A percentile compares a stretch with the other conserved stretches of the same genome.
phyloP scores from a whole-genome alignment of 495 filamentous ascomycete species.

The Aspergillus cristatus region DNA sequence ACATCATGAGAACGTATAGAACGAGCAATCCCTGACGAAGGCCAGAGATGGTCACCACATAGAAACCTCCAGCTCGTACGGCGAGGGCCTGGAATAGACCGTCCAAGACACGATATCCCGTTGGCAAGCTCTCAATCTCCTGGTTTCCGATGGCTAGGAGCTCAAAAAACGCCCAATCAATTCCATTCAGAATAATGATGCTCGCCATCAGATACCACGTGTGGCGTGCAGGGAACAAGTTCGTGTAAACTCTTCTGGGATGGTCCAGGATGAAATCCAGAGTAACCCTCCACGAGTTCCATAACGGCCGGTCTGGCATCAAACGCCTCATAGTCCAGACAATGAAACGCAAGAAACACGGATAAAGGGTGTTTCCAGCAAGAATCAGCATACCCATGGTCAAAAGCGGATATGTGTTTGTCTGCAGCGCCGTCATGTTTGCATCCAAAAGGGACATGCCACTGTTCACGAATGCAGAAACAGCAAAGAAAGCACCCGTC shows the following conservation, averaged over 20 bases:
- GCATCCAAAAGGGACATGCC: constrained; percentile 79
- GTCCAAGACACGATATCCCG: constrained; percentile 55
- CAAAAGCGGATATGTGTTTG: constrained; percentile 55
- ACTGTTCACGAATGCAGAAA: constrained; percentile 77
- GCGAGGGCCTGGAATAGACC: constrained; percentile 79
- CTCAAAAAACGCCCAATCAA: constrained; percentile 78
- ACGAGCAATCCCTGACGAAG: constrained; percentile 67
- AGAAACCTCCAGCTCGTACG: constrained; percentile 77
- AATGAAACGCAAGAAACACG: constrained; percentile 69
- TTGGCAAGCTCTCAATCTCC: constrained; percentile 46
- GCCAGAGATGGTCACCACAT: constrained; percentile 62
- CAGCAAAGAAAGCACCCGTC: constrained; percentile 37
- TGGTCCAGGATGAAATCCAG: constrained; percentile 74
- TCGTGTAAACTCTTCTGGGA: constrained; percentile 69
- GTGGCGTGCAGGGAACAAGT: constrained; percentile 66
- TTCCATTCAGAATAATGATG: constrained; percentile 64
- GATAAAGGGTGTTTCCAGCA: constrained; percentile 75
- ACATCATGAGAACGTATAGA: constrained; percentile 90
- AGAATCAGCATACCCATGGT: constrained; percentile 71
- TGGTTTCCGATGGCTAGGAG: constrained; percentile 67
- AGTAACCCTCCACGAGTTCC: constrained; percentile 49
- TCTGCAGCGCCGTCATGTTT: constrained; percentile 55
- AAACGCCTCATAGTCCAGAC: constrained; percentile 52
- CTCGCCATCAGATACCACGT: constrained; percentile 74
- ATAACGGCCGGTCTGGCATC: constrained; percentile 33